A percentile compares a stretch with the other conserved stretches of the same genome.
Conservation (phyloP, 495 filamentous ascomycete genomes). For the Glutinoglossum americanum region DNA sequence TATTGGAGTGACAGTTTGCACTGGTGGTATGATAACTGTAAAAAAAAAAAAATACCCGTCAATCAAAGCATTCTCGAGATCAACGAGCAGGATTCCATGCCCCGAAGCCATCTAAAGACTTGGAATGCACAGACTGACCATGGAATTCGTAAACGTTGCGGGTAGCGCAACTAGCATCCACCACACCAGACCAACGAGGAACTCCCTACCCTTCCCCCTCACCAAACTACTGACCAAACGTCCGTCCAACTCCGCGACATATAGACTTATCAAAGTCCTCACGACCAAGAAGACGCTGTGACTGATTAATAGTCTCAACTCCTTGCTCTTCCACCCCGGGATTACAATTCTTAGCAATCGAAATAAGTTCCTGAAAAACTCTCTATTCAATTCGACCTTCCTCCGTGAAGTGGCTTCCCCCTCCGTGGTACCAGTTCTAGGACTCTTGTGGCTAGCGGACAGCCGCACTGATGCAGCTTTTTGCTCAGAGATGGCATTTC, state of each 20-base stretch:
- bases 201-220: conserved; percentile 76
- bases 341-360: conserved; percentile 69
- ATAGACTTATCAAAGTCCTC: conserved; percentile 75
- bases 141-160: conserved; percentile 95
- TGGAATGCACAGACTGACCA: conserved; percentile 36
- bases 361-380: conserved; percentile 79
- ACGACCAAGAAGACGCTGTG: conserved; percentile 68
- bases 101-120: background rate
- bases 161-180: conserved; percentile 98
- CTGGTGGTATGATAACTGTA: conserved; percentile 86
- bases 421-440: conserved; percentile 29
- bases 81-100: background rate
- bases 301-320: conserved; percentile 62
- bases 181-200: conserved; percentile 75
- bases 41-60: background rate
- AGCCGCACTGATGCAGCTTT: conserved; percentile 65
- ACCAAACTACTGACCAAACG: conserved; percentile 77
- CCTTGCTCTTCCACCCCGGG: conserved; percentile 73
- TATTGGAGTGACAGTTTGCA: conserved; percentile 85
- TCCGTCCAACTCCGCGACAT: conserved; percentile 91
- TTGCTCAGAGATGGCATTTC: conserved; percentile 79
- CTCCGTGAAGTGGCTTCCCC: conserved; percentile 33
- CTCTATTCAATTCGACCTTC: conserved; percentile 81
- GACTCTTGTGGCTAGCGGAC: conserved; percentile 34
- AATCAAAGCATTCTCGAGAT: background rate